phyloP scores from a whole-genome alignment of 495 filamentous ascomycete species.

The Xylaria longipes region DNA sequence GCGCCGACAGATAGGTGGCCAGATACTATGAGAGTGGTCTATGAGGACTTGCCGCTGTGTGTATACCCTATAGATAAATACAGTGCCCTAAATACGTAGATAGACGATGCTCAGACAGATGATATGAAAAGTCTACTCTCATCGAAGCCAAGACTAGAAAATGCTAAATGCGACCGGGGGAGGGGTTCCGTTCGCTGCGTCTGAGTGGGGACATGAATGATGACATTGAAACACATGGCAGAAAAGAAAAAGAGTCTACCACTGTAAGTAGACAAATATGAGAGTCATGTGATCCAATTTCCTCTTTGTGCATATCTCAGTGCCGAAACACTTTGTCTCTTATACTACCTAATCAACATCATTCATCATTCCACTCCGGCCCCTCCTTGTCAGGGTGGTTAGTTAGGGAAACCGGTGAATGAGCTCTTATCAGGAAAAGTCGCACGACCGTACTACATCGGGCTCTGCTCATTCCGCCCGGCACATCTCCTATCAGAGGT shows the following conservation, averaged over 20 bases:
- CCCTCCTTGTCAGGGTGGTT: not conserved
- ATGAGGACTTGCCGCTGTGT: not conserved
- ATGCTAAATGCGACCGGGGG: slow-evolving; percentile 10
- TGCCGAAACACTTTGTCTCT: slow-evolving; percentile 1
- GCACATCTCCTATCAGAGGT: slow-evolving; percentile 7
- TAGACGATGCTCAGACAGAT: not conserved
- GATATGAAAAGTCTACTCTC: not conserved
- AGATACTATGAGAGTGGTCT: not conserved
- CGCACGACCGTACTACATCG: slow-evolving; percentile 21
- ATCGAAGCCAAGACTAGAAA: slow-evolving; percentile 10
- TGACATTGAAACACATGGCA: slow-evolving; percentile 10
- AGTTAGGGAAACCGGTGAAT: not conserved
- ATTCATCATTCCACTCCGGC: not conserved
- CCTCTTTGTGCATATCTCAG: not conserved
- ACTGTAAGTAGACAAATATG: not conserved
- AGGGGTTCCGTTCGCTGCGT: slow-evolving; percentile 2
- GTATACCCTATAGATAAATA: not conserved
- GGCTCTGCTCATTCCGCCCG: slow-evolving; percentile 17
- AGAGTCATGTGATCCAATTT: slow-evolving; percentile 13
- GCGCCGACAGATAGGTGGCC: not conserved
- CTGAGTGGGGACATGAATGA: slow-evolving; percentile 9
- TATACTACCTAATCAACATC: not conserved
- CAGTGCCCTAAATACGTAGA: not conserved
- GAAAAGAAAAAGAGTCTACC: not conserved
- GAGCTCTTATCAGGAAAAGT: slow-evolving; percentile 2